Percentiles rank a stretch among this genome's conserved stretches.
Conservation (phyloP, 1,284 basidiomycete genomes). For the Tilletia setariae region DNA sequence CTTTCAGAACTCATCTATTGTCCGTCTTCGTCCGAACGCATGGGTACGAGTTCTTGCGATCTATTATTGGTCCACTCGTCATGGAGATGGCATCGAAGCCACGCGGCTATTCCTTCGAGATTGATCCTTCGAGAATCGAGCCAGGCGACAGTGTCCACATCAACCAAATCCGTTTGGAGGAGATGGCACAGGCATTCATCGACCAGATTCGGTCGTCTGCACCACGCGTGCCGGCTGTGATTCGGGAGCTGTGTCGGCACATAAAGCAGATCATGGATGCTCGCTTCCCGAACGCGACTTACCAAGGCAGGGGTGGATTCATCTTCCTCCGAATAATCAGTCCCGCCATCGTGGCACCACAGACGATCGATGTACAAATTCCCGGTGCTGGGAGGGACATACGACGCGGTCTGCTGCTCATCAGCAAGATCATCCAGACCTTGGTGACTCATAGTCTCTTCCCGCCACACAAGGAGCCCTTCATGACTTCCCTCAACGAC, state of each 20-base stretch:
- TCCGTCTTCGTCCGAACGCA: conserved; percentile 47
- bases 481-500: conserved; percentile 48
- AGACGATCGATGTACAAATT: conserved; percentile 50
- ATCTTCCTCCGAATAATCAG: conserved; percentile 51
- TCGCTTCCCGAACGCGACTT: conserved; percentile 44
- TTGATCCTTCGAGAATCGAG: conserved; percentile 40
- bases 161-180: conserved; percentile 44
- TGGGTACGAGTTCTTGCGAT: conserved; percentile 49
- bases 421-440: conserved; percentile 49
- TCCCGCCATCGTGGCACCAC: conserved; percentile 45
- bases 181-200: conserved; percentile 48
- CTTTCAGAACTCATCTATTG: conserved; percentile 44
- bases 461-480: conserved; percentile 47
- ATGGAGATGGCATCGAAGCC: conserved; percentile 43
- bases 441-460: conserved; percentile 47
- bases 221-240: conserved; percentile 44
- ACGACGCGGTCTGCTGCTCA: conserved; percentile 41
- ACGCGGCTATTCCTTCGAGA: conserved; percentile 47
- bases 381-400: conserved; percentile 40
- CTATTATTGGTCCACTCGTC: conserved; percentile 46
- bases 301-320: conserved; percentile 48
- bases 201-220: conserved; percentile 49
- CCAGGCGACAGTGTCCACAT: conserved; percentile 36
- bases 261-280: conserved; percentile 44
- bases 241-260: conserved; percentile 48